Base-by-base conservation (phyloP, 305 asterid species). In the Fraxinus sp. region DNA sequence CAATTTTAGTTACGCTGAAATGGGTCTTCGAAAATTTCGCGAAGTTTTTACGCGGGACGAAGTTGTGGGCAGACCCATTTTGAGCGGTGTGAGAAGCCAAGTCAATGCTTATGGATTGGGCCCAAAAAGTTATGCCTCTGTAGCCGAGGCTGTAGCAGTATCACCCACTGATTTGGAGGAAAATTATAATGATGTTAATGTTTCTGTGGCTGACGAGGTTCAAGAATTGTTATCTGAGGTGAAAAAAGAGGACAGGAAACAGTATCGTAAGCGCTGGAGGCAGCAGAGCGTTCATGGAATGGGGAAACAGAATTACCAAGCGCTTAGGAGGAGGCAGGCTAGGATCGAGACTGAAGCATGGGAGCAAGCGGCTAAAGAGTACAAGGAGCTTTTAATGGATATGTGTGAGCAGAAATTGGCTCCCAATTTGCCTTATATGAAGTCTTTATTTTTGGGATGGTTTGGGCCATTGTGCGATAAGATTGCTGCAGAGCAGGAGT, bases 371-470 rank as follows among this genome's bases (percentile, higher is more conserved):
- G 95, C 95, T 0, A 92, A 83, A 49, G 99, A 96, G 86, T 96
- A 91, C 73, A 86, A 79, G 83, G 99, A 94, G 88, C 32, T 28
- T 28, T 28, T 28, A 28, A 28, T 28, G 32, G 77, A 30, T 32
- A 32, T 32, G 99, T 94, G 99, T 84, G 90, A 93, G 87, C 92
- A 93, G 71, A 94, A 94, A 81, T 84, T 95, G 91, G 99, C 98
- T 52, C 99, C 99, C 4, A 95, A 93, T 92, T 87, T 95, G 88
- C 99, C 99, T 0, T 95, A 93, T 81, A 88, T 95, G 89, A 95
- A 95, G 88, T 91, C 98, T n/a, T 84, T 95, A 80, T 94, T 94
- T 85, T 84, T 95, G 81, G 99, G 99, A 55, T 95, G 99, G 99
- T 94, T 91, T 87, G 99, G 94, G 95, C 99, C 99, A 16, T 79